A percentile compares a stretch with the other conserved stretches of the same genome.
Conservation (phyloP, 176 grass and related monocot species). For the Dactylis glomerata region DNA sequence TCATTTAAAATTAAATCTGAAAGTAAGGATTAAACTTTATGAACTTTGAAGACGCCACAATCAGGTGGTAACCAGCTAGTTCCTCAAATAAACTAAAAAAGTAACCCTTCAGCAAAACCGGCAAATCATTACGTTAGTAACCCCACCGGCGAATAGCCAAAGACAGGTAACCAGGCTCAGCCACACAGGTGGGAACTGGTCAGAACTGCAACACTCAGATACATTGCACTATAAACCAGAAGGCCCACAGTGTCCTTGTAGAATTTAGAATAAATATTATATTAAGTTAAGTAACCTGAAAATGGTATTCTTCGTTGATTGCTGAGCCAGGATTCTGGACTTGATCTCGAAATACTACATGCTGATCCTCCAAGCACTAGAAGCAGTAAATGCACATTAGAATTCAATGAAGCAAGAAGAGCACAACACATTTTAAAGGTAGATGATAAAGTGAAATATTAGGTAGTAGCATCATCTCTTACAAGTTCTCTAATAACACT, state of each 20-base stretch:
- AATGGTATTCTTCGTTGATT: slow-evolving; percentile 53
- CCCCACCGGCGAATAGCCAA: slow-evolving; percentile 1
- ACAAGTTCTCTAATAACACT: slow-evolving; percentile 62
- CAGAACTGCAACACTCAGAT: not conserved
- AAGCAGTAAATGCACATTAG: slow-evolving; percentile 19
- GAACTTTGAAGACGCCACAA: not conserved
- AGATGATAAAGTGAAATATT: slow-evolving; percentile 33
- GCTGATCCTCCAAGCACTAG: slow-evolving; percentile 64
- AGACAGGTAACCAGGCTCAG: not conserved
- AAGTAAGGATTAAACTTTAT: not conserved
- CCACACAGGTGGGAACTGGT: not conserved
- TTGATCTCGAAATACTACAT: slow-evolving; percentile 59
- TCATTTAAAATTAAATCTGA: not conserved
- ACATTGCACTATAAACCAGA: slow-evolving; percentile 25
- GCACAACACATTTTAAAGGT: not conserved
- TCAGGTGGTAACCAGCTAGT: slow-evolving; percentile 2
- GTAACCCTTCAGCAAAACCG: not conserved
- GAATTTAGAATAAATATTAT: slow-evolving; percentile 9
- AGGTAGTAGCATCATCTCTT: slow-evolving; percentile 31
- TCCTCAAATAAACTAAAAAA: not conserved
- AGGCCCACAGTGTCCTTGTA: slow-evolving; percentile 2
- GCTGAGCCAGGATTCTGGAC: slow-evolving; percentile 27
- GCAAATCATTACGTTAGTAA: not conserved
- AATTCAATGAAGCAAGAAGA: slow-evolving; percentile 15
- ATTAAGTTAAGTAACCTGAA: slow-evolving; percentile 44